Evolutionary conservation across 2,329 filamentous ascomycete genomes (phyloP).

Genomic region (Colletotrichum falcatum): DNA sequence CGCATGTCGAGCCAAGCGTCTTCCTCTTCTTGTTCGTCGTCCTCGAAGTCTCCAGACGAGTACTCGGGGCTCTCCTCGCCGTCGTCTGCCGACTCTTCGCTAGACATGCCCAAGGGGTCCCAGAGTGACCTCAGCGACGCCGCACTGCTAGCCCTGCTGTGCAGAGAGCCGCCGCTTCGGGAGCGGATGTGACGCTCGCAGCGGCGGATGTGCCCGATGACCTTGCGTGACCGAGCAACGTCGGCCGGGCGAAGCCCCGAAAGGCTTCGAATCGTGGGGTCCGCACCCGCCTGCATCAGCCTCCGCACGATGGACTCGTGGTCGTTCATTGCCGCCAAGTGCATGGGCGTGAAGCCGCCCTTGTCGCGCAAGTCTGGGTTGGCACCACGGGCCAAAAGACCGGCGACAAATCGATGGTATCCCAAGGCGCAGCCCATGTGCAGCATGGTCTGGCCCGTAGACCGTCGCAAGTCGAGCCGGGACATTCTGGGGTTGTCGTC

Average conservation of each 20-base stretch:
- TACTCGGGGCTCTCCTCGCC: conserved; percentile 59
- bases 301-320: conserved; percentile 81
- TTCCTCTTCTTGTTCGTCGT: conserved; percentile 57
- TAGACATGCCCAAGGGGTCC: conserved; percentile 63
- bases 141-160: conserved; percentile 74
- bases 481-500: conserved; percentile 78
- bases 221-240: conserved; percentile 73
- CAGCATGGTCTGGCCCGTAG: conserved; percentile 83
- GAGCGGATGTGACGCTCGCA: conserved; percentile 73
- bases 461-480: conserved; percentile 72
- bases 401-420: conserved; percentile 80
- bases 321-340: conserved; percentile 82
- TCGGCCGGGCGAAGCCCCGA: conserved; percentile 79
- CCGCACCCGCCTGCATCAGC: conserved; percentile 78
- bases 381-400: conserved; percentile 81
- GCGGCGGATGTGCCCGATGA: conserved; percentile 72
- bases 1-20: conserved; percentile 55
- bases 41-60: conserved; percentile 58
- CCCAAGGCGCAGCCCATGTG: conserved; percentile 83
- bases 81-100: conserved; percentile 55
- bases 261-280: conserved; percentile 76
- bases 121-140: conserved; percentile 76
- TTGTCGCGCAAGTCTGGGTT: conserved; percentile 80
- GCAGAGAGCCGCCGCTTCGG: conserved; percentile 71
- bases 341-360: conserved; percentile 84